Percentiles rank a stretch among this genome's conserved stretches.
Evolutionary conservation across 495 filamentous ascomycete genomes (phyloP).

Genomic region (Tuber magnatum): DNA sequence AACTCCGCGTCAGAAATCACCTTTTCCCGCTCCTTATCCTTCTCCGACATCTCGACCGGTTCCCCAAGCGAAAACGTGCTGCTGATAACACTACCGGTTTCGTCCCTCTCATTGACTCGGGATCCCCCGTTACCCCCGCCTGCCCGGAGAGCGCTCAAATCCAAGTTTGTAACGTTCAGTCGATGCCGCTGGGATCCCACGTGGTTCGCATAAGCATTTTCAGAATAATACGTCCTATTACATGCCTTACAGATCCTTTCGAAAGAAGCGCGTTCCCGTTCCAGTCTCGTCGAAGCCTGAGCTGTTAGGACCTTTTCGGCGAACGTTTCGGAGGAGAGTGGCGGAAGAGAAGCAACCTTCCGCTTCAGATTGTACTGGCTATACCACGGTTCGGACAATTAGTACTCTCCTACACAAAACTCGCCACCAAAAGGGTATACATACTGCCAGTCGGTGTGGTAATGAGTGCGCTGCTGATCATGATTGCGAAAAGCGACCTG

Average conservation of each 20-base stretch:
- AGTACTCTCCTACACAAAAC: slow-evolving; percentile 4
- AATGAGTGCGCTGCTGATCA: slow-evolving; percentile 89
- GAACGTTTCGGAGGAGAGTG: slow-evolving; percentile 85
- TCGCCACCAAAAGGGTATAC: slow-evolving; percentile 41
- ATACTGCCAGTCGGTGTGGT: slow-evolving; percentile 98
- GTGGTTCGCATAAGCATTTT: slow-evolving; percentile 92
- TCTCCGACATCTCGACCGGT: slow-evolving; percentile 56
- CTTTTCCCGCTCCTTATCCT: slow-evolving; percentile 50
- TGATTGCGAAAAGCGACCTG: slow-evolving; percentile 90
- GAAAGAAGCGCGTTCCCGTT: slow-evolving; percentile 81
- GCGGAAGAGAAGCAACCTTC: slow-evolving; percentile 82
- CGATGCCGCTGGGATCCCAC: slow-evolving; percentile 85
- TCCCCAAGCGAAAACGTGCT: slow-evolving; percentile 88
- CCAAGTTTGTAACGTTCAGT: slow-evolving; percentile 52
- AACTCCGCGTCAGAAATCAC: slow-evolving; percentile 48
- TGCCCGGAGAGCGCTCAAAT: slow-evolving; percentile 37
- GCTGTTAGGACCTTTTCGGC: slow-evolving; percentile 95
- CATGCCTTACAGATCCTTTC: slow-evolving; percentile 75
- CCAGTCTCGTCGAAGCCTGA: slow-evolving; percentile 71
- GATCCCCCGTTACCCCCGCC: slow-evolving; percentile 38
- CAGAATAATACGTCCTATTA: slow-evolving; percentile 88
- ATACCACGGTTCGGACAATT: slow-evolving; percentile 10
- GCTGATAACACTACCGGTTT: slow-evolving; percentile 77
- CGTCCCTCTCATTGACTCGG: slow-evolving; percentile 52
- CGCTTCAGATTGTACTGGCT: slow-evolving; percentile 97